phyloP scores from a whole-genome alignment of 2,329 filamentous ascomycete species.

The Fonsecaea multimorphosa region DNA sequence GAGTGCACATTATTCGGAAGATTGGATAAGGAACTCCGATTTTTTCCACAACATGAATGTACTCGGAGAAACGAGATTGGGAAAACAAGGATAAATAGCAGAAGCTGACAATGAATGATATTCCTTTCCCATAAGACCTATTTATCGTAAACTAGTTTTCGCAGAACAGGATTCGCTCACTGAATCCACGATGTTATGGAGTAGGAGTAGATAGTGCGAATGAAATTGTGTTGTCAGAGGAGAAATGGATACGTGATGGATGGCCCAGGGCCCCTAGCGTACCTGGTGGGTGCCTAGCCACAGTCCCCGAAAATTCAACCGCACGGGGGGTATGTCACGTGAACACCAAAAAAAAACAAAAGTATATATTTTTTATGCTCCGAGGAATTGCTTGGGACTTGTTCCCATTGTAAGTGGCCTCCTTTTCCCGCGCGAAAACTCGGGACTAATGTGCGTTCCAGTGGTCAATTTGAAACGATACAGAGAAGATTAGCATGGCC shows the following conservation, averaged over 20 bases:
- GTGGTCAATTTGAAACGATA: slow-evolving; percentile 71
- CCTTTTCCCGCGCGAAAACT: too few relatives aligned
- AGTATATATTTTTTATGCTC: background rate
- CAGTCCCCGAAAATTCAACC: too few relatives aligned
- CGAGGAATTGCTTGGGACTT: too few relatives aligned
- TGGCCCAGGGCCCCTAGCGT: too few relatives aligned
- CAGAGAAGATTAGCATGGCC: slow-evolving; percentile 85
- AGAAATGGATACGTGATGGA: too few relatives aligned
- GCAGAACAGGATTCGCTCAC: background rate
- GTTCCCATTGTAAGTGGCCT: too few relatives aligned
- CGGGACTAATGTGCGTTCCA: too few relatives aligned
- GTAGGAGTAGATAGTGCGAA: too few relatives aligned
- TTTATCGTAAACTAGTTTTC: background rate
- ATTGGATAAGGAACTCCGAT: background rate
- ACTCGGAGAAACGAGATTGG: background rate
- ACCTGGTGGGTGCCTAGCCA: too few relatives aligned
- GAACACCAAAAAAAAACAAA: too few relatives aligned
- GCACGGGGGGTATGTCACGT: too few relatives aligned
- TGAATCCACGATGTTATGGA: background rate
- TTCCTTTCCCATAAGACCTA: background rate
- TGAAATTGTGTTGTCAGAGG: too few relatives aligned
- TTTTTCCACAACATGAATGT: background rate
- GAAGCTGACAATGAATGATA: background rate
- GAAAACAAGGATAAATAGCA: background rate
- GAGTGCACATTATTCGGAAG: background rate